Evolutionary conservation across 306 rosid genomes (phyloP).

Genomic region (Ziziphus jujuba): DNA sequence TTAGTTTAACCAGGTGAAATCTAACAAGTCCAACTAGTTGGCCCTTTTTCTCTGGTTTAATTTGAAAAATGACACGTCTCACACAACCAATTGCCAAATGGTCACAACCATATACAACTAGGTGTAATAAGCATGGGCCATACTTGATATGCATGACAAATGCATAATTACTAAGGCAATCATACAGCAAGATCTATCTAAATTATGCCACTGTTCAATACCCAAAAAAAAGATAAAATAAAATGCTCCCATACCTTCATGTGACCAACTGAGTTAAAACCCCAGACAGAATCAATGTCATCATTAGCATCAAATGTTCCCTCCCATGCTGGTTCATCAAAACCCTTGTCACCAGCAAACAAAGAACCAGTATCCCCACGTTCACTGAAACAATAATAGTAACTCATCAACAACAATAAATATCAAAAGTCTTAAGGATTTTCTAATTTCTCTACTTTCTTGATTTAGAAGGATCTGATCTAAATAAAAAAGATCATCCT

Average conservation of each 20-base stretch:
- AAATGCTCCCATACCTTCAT: conserved; percentile 48
- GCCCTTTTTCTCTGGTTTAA: too few relatives aligned
- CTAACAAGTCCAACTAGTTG: too few relatives aligned
- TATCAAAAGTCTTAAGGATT: background rate
- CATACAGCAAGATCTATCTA: background rate
- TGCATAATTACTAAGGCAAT: background rate
- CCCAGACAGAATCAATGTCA: conserved; percentile 90
- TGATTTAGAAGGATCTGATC: background rate
- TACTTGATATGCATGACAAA: background rate
- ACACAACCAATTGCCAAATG: background rate
- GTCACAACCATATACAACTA: background rate
- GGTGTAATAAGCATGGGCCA: background rate
- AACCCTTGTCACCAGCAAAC: conserved; percentile 68
- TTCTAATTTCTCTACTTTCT: background rate
- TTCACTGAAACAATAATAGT: conserved; percentile 50
- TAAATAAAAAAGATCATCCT: background rate
- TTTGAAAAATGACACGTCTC: too few relatives aligned
- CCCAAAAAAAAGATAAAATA: background rate
- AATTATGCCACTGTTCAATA: background rate
- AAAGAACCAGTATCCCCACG: conserved; percentile 61
- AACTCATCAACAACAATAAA: too few relatives aligned
- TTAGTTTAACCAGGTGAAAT: too few relatives aligned
- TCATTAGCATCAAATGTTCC: conserved; percentile 83
- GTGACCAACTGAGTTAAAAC: conserved; percentile 56
- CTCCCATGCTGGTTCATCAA: conserved; percentile 73